Conservation (phyloP, 768 basidiomycete genomes). For the Pleurotus pulmonarius region DNA sequence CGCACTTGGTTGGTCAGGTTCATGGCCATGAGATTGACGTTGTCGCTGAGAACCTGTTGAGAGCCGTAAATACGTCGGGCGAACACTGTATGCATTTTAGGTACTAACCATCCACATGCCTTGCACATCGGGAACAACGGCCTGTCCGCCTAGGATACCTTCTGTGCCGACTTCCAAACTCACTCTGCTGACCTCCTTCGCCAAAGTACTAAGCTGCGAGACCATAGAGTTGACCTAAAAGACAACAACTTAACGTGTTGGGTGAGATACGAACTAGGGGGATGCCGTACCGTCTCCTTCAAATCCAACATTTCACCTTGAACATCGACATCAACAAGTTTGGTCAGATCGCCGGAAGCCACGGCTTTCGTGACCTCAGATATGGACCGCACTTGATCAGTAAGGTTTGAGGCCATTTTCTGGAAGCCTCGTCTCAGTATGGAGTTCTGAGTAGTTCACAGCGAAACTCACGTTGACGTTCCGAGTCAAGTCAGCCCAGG, state of each 20-base stretch:
- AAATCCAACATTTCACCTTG: constrained; percentile 91
- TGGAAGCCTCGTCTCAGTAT: constrained; percentile 18
- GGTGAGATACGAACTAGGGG: background rate
- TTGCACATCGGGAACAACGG: constrained; percentile 84
- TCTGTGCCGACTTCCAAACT: constrained; percentile 78
- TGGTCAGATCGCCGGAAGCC: constrained; percentile 78
- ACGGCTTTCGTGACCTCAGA: constrained; percentile 89
- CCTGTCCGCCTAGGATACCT: constrained; percentile 92
- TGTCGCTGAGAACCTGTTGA: constrained; percentile 55
- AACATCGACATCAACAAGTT: constrained; percentile 87
- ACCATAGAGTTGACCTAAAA: constrained; percentile 60
- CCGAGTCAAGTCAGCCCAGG: constrained; percentile 88
- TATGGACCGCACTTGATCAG: constrained; percentile 86
- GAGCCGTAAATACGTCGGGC: background rate
- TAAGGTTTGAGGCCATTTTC: constrained; percentile 88
- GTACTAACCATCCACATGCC: constrained; percentile 83
- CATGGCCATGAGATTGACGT: constrained; percentile 86
- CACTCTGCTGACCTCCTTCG: constrained; percentile 65
- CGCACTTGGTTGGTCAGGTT: constrained; percentile 90
- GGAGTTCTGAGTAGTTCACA: background rate
- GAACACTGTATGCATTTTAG: background rate
- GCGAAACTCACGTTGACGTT: constrained; percentile 73
- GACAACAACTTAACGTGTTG: background rate
- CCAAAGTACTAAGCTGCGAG: constrained; percentile 50
- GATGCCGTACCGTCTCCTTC: constrained; percentile 59